These are phyloP conservation scores for Candida wancherniae DNA, from an alignment of 805 yeast genomes.

Conservation along the genomic window DNA sequence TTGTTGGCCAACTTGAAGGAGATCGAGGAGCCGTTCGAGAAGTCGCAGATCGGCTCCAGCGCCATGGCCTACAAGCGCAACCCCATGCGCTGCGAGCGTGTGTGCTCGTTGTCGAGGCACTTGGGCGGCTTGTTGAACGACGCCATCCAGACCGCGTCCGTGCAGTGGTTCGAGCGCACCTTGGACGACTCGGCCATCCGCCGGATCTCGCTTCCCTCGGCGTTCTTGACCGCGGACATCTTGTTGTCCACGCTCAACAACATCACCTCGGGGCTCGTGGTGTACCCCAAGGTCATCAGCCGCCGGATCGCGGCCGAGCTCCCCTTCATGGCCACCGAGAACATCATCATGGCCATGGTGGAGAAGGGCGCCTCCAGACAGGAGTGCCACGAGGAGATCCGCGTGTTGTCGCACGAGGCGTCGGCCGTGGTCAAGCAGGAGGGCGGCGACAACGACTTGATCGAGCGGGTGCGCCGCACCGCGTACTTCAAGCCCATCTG, in stretches of 20 bases:
- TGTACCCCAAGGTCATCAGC: constrained; percentile 97
- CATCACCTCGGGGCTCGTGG: constrained; percentile 93
- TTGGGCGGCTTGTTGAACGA: constrained; percentile 87
- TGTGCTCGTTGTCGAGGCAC: constrained; percentile 96
- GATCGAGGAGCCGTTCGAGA: constrained; percentile 97
- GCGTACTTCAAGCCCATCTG: constrained; percentile 86
- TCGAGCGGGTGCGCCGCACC: constrained; percentile 75
- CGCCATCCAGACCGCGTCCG: constrained; percentile 94
- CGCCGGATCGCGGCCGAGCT: constrained; percentile 91
- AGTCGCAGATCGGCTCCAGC: constrained; percentile 94
- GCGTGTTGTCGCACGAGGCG: constrained; percentile 96
- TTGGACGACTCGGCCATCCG: constrained; percentile 97
- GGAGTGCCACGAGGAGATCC: constrained; percentile 95
- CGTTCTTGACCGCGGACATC: constrained; percentile 94
- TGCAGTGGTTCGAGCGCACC: constrained; percentile 99
- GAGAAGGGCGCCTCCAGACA: constrained; percentile 97
- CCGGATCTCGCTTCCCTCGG: constrained; percentile 93
- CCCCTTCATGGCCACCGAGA: constrained; percentile 99
- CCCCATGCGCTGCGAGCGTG: constrained; percentile 99
- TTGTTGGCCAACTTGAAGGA: constrained; percentile 94
- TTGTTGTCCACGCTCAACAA: constrained; percentile 82
- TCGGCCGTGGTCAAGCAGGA: constrained; percentile 95
- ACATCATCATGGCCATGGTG: constrained; percentile 99
- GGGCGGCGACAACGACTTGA: constrained; percentile 97
- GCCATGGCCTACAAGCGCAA: constrained; percentile 99